Base-by-base conservation (phyloP, 768 basidiomycete species). In the Termitomyces heimii region DNA sequence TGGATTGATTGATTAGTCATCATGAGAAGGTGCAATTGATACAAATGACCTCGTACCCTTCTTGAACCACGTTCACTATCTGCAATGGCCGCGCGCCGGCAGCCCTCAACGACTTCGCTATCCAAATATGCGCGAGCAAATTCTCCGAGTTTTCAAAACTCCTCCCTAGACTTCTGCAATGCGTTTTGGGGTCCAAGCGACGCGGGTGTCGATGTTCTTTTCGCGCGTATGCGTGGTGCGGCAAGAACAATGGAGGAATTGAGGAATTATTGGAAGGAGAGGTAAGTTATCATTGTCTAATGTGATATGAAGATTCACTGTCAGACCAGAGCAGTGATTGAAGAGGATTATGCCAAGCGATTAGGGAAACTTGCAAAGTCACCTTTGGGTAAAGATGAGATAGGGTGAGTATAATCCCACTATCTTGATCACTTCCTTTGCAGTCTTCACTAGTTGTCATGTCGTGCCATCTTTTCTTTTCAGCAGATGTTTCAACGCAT, bases 321-420 rank as follows among this genome's bases (percentile, higher is more conserved):
- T 55, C 40, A 52, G 44, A 60, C 42, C 48, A 97, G 96, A 67
- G 87, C 93, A 8, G 62, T 77, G 31, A 97, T 98, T 60, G 95
- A 98, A 70, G 94, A 98, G 65, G 96, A 98, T 37, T 98, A 98
- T 66, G 88, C 95, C 0, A 94, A 93, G 71, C 82, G 86, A 29
- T 67, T 99, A 14, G 74, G 80, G 22, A 92, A 89, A 68, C 75
- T 99, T 24, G 81, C 92, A 32, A 95, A 91, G 71, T 64, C 77
- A 57, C 64, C 81, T 8, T 71, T 97, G 39, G 96, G 95, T 42
- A 82, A 81, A 64, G 95, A 97, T 69, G 97, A 98, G 73, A 91
- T 94, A 62, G 96, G 94, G 94, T 94, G 70, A 67, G 89, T 82
- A 9, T n/a, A n/a, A 34, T 48, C 18, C 29, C 7, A 35, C 53